phyloP scores from a whole-genome alignment of 495 filamentous ascomycete species.

The Annulohypoxylon moriforme region DNA sequence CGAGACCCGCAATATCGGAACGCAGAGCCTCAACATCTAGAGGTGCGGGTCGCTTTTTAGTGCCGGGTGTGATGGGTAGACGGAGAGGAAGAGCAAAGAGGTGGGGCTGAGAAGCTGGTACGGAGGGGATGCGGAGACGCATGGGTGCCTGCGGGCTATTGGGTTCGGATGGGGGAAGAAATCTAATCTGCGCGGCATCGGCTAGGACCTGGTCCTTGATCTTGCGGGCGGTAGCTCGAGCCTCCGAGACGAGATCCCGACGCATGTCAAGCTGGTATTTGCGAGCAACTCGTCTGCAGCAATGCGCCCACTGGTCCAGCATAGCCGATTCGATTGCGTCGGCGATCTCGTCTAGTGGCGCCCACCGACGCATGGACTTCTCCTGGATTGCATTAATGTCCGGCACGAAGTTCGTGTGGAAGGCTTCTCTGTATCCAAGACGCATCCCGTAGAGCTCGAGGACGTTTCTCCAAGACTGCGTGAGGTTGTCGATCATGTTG shows the following conservation, averaged over 20 bases:
- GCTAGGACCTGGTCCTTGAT: constrained; percentile 18
- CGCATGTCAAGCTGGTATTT: constrained; percentile 1
- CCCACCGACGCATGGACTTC: not conserved
- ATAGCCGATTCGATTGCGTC: not conserved
- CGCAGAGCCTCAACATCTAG: not conserved
- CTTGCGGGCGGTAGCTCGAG: not conserved
- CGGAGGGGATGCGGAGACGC: not conserved
- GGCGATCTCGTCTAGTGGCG: constrained; percentile 5
- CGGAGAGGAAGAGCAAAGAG: not conserved
- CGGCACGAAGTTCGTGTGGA: constrained; percentile 1
- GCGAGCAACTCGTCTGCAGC: not conserved
- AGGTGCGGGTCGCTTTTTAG: not conserved
- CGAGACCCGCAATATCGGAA: not conserved
- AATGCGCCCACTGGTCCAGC: not conserved
- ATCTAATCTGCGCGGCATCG: not conserved
- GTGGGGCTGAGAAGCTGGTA: not conserved
- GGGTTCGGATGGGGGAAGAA: not conserved
- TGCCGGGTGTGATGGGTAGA: not conserved
- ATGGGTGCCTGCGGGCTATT: not conserved
- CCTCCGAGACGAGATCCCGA: not conserved
- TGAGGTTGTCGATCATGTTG: not conserved
- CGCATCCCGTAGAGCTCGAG: not conserved
- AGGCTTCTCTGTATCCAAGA: not conserved
- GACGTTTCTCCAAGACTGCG: not conserved
- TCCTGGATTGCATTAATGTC: not conserved